These are phyloP conservation scores for Sugiyamaella sp. DNA, from an alignment of 1,139 yeast species.

Conservation along the genomic window DNA sequence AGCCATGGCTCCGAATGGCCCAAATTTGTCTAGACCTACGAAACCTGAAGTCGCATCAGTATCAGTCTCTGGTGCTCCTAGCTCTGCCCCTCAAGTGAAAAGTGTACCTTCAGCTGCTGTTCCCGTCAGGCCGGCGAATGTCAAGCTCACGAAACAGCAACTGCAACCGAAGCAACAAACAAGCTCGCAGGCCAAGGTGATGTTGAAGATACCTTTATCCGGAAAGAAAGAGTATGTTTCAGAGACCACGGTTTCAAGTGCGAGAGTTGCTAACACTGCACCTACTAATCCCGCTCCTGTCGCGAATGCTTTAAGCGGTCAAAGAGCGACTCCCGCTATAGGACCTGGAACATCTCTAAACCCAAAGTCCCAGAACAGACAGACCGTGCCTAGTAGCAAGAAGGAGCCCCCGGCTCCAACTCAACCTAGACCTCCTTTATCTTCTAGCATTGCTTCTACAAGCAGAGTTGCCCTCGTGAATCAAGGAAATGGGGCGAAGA, in stretches of 20 bases:
- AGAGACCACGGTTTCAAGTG: background rate
- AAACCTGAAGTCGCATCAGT: too few species aligned
- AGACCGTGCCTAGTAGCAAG: background rate
- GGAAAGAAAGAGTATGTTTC: background rate
- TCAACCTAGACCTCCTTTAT: slow-evolving; percentile 5
- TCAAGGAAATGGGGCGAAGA: background rate
- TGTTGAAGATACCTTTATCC: slow-evolving; percentile 6
- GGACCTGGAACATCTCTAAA: slow-evolving; percentile 25
- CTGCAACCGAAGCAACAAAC: slow-evolving; percentile 14
- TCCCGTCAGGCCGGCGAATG: slow-evolving; percentile 4
- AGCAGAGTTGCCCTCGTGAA: background rate
- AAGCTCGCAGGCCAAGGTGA: slow-evolving; percentile 1
- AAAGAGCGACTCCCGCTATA: background rate
- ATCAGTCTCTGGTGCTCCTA: too few species aligned
- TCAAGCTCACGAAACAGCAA: slow-evolving; percentile 15
- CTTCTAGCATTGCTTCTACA: background rate
- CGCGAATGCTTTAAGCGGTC: background rate
- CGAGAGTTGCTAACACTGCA: background rate
- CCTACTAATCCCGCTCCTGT: slow-evolving; percentile 8
- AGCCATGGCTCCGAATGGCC: too few species aligned
- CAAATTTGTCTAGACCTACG: too few species aligned
- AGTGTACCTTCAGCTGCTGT: background rate
- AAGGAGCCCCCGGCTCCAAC: background rate
- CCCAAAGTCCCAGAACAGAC: background rate
- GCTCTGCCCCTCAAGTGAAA: background rate